Conservation (phyloP, 2,329 filamentous ascomycete genomes). For the Diaporthe velutina region DNA sequence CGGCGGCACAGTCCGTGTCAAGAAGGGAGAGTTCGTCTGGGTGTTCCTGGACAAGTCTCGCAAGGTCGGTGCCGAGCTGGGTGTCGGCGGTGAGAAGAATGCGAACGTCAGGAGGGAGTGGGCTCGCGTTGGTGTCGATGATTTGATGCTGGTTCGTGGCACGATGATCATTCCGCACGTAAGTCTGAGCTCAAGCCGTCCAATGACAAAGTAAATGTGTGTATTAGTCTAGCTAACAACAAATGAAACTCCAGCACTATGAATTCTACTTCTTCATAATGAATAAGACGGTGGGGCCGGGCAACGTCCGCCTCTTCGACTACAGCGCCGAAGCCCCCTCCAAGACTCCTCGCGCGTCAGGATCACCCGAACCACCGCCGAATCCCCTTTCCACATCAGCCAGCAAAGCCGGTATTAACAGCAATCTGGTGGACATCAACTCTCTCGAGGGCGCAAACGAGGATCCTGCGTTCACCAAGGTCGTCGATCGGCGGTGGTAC, state of each 20-base stretch:
- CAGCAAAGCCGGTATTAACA: slow-evolving; percentile 51
- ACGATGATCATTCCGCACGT: slow-evolving; percentile 95
- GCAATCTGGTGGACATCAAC: slow-evolving; percentile 60
- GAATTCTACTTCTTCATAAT: slow-evolving; percentile 98
- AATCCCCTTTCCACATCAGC: slow-evolving; percentile 54
- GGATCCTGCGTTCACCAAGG: slow-evolving; percentile 87
- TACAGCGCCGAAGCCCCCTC: slow-evolving; percentile 69
- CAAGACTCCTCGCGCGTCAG: slow-evolving; percentile 22
- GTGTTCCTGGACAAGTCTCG: slow-evolving; percentile 91
- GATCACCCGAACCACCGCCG: slow-evolving; percentile 19
- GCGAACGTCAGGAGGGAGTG: slow-evolving; percentile 82
- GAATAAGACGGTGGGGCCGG: slow-evolving; percentile 84
- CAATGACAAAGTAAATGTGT: slow-evolving; percentile 29
- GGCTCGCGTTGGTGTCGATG: slow-evolving; percentile 94
- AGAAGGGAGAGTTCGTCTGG: slow-evolving; percentile 95
- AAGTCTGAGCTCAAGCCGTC: slow-evolving; percentile 55
- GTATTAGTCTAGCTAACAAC: slow-evolving; percentile 42
- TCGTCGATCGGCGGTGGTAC: slow-evolving; percentile 97
- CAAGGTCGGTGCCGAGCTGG: slow-evolving; percentile 88
- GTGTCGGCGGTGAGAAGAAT: slow-evolving; percentile 76
- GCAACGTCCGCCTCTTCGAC: slow-evolving; percentile 80
- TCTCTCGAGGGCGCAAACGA: slow-evolving; percentile 81
- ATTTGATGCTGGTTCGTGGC: slow-evolving; percentile 91
- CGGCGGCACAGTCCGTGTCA: slow-evolving; percentile 85
- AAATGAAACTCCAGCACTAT: slow-evolving; percentile 77